Percentiles rank a stretch among this genome's conserved stretches.
Evolutionary conservation across 1,284 basidiomycete genomes (phyloP).

Genomic region (Cryptococcus sp.): DNA sequence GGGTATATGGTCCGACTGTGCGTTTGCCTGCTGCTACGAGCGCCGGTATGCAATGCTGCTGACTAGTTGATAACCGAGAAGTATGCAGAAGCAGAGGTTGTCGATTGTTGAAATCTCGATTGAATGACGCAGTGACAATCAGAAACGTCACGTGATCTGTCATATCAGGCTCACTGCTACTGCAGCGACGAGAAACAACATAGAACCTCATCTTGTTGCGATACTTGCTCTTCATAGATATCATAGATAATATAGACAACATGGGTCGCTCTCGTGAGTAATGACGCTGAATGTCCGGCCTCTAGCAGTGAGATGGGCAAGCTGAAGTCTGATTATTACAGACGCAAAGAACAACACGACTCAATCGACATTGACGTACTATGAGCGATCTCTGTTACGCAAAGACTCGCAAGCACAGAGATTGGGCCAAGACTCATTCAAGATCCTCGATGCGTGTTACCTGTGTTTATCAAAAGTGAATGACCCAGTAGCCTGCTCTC

Average conservation of each 20-base stretch:
- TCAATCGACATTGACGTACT: slow-evolving; percentile 50
- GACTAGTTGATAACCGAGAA: neutral
- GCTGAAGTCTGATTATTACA: slow-evolving; percentile 10
- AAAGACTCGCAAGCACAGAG: slow-evolving; percentile 60
- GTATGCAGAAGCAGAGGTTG: neutral
- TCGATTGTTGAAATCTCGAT: neutral
- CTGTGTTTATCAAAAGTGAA: slow-evolving; percentile 77
- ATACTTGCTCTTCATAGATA: neutral
- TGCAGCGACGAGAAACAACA: slow-evolving; percentile 2
- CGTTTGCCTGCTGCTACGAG: neutral
- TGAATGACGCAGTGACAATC: neutral
- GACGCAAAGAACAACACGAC: slow-evolving; percentile 52
- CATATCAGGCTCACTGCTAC: slow-evolving; percentile 9
- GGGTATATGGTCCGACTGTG: slow-evolving; percentile 3
- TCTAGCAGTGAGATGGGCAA: neutral
- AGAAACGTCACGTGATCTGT: neutral
- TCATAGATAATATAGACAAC: neutral
- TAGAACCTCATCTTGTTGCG: neutral
- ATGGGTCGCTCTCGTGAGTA: slow-evolving; percentile 19
- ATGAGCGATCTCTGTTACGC: slow-evolving; percentile 49
- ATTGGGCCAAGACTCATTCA: slow-evolving; percentile 85
- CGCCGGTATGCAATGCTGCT: too few relatives aligned
- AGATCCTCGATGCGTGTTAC: slow-evolving; percentile 79
- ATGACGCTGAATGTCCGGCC: too few relatives aligned
- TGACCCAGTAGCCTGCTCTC: slow-evolving; percentile 75